Base-by-base conservation (phyloP, 2,329 filamentous ascomycete species). In the Chrysoporthe puriensis region DNA sequence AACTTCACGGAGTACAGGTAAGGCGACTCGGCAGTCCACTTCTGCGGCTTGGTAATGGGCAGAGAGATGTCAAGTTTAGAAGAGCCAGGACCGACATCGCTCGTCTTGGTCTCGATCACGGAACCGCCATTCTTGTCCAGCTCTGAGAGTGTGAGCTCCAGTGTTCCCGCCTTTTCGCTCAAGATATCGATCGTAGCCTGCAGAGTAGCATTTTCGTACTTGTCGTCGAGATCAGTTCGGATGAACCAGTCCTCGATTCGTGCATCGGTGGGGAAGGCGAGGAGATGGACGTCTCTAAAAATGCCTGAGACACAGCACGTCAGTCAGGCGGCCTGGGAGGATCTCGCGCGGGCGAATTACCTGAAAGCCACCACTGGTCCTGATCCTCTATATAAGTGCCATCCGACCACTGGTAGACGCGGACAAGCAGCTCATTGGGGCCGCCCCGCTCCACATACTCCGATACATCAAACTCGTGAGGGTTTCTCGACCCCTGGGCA, bases 401-500 rank as follows among this genome's bases (percentile, higher is more conserved):
- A 71, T 91, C 89, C 13, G 84, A 91, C 81, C 86, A 91, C 73
- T 91, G 88, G 70, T 92, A 92, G 0, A 92, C 90, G n/a, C 84
- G 81, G 0, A 92, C 87, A 11, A 84, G 82, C 1, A 92, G 74
- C 54, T 82, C 82, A 69, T 91, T 91, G 46, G 77, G 74, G 3
- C 72, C 79, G 4, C 77, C 76, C 7, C 75, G 71, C 21, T 70
- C 77, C 18, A 87, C 76, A 48, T 82, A 76, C 0, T 78, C 72
- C 0, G 88, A 88, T 14, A 92, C 79, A 69, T 92, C 90, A 71
- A 91, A 92, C 73, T 93, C 90, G 8, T 87, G 84, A 0, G 90
- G 83, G 71, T 92, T 92, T 48, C 90, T 82, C 11, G 86, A 86
- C 0, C 90, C 90, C 73, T 92, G 89, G 2, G 86, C 86, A 72